Conservation (phyloP, 768 basidiomycete genomes). For the Agaricus subrufescens region DNA sequence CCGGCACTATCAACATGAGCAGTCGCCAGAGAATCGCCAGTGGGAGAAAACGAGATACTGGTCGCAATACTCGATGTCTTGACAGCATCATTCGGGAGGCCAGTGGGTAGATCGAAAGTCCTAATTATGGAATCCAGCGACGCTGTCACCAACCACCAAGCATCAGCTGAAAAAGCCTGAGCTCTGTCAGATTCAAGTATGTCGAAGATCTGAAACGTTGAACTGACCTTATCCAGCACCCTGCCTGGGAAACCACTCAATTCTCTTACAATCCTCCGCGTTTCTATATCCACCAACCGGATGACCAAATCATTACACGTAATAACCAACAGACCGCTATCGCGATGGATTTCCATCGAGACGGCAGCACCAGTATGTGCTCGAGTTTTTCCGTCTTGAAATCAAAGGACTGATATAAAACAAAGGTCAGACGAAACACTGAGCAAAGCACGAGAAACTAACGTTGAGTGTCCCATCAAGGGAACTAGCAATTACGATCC, state of each 20-base stretch:
- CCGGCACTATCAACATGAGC: constrained; percentile 93
- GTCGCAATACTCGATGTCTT: constrained; percentile 83
- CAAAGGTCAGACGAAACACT: background rate
- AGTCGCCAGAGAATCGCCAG: constrained; percentile 93
- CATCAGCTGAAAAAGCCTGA: constrained; percentile 92
- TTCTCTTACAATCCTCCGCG: constrained; percentile 81
- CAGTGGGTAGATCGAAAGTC: constrained; percentile 94
- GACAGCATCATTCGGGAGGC: constrained; percentile 89
- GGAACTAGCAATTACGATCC: constrained; percentile 76
- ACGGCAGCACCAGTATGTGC: constrained; percentile 60
- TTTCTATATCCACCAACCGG: constrained; percentile 89
- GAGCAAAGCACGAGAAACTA: constrained; percentile 22
- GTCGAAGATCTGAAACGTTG: background rate
- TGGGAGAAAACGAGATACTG: constrained; percentile 88
- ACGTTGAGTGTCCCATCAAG: constrained; percentile 89
- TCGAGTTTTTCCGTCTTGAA: constrained; percentile 83
- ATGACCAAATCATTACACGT: constrained; percentile 85
- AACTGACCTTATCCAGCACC: constrained; percentile 82
- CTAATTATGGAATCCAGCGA: constrained; percentile 90
- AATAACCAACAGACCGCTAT: constrained; percentile 78
- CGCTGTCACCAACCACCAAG: constrained; percentile 85
- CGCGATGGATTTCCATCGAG: constrained; percentile 76
- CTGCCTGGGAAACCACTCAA: constrained; percentile 77
- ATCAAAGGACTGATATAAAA: constrained; percentile 77
- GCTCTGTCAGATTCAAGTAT: constrained; percentile 4